Conservation (phyloP, 2,329 filamentous ascomycete genomes). For the Calonectria ilicicola region DNA sequence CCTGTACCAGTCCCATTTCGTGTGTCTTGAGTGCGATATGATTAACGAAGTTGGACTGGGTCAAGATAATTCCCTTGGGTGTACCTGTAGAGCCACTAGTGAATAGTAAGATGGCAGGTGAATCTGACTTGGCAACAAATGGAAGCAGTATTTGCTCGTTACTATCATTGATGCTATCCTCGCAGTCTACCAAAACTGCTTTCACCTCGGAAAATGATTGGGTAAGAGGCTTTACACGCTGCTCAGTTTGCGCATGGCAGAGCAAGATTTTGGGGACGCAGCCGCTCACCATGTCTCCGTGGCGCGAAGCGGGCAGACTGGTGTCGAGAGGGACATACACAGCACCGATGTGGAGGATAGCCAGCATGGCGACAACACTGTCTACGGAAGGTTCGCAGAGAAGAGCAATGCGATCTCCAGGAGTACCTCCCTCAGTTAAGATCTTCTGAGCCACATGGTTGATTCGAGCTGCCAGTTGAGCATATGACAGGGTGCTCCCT, state of each 20-base stretch:
- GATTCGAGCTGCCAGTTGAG: not conserved
- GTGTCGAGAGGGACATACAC: constrained; percentile 57
- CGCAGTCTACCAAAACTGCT: no score
- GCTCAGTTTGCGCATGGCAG: not conserved
- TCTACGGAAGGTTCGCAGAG: constrained; percentile 52
- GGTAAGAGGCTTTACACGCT: no score
- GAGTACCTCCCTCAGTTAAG: not conserved
- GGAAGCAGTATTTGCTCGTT: not conserved
- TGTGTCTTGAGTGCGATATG: constrained; percentile 38
- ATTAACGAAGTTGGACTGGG: constrained; percentile 45
- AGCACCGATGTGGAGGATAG: constrained; percentile 52
- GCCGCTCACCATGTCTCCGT: constrained; percentile 45
- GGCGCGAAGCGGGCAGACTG: constrained; percentile 40
- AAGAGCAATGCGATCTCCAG: constrained; percentile 38
- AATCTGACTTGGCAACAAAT: not conserved
- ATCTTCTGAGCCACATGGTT: not conserved
- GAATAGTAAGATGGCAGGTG: constrained; percentile 48
- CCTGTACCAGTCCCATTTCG: constrained; percentile 33
- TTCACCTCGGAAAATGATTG: no score
- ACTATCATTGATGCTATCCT: no score
- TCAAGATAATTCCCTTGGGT: constrained; percentile 57
- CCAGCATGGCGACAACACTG: constrained; percentile 53
- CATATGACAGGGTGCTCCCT: not conserved
- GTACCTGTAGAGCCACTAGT: constrained; percentile 47
- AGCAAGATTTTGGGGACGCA: constrained; percentile 45